A percentile compares a stretch with the other conserved stretches of the same genome.
Evolutionary conservation across 768 basidiomycete species (phyloP).

Genomic region (Tulasnella sp.): DNA sequence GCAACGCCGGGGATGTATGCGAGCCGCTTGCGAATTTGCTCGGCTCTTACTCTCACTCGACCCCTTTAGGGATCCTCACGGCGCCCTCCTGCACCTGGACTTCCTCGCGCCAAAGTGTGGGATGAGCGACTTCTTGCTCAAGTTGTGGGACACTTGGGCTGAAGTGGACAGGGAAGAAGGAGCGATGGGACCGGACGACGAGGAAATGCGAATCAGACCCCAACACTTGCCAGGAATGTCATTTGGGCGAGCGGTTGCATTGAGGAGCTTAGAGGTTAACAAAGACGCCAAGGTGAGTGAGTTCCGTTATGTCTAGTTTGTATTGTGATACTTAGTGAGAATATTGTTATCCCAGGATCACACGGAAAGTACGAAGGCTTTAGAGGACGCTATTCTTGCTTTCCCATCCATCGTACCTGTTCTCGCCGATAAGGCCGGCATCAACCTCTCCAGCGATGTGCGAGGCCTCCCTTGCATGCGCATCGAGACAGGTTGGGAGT

Average conservation of each 20-base stretch:
- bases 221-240: slow-evolving; percentile 66
- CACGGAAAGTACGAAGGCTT: slow-evolving; percentile 50
- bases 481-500: slow-evolving; percentile 60
- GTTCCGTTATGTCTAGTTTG: slow-evolving; percentile 22
- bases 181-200: not conserved
- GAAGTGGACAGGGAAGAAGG: not conserved
- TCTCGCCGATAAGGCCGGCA: slow-evolving; percentile 77
- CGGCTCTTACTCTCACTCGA: slow-evolving; percentile 78
- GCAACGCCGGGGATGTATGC: slow-evolving; percentile 76
- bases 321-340: not conserved
- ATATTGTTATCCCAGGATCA: slow-evolving; percentile 35
- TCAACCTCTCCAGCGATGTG: slow-evolving; percentile 46
- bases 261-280: slow-evolving; percentile 42
- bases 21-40: slow-evolving; percentile 86
- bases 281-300: slow-evolving; percentile 33
- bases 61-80: slow-evolving; percentile 83
- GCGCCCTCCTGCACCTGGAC: slow-evolving; percentile 71
- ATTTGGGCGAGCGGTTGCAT: slow-evolving; percentile 59
- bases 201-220: slow-evolving; percentile 31
- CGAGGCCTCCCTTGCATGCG: slow-evolving; percentile 53
- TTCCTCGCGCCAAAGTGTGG: slow-evolving; percentile 73
- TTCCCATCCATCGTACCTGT: slow-evolving; percentile 79
- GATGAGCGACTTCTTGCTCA: slow-evolving; percentile 71
- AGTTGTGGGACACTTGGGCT: slow-evolving; percentile 39
- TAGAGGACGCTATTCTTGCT: slow-evolving; percentile 59